Evolutionary conservation across 768 basidiomycete genomes (phyloP), one percentile per base, ranked within the genome.

Genomic region (Amanita phalloides): DNA sequence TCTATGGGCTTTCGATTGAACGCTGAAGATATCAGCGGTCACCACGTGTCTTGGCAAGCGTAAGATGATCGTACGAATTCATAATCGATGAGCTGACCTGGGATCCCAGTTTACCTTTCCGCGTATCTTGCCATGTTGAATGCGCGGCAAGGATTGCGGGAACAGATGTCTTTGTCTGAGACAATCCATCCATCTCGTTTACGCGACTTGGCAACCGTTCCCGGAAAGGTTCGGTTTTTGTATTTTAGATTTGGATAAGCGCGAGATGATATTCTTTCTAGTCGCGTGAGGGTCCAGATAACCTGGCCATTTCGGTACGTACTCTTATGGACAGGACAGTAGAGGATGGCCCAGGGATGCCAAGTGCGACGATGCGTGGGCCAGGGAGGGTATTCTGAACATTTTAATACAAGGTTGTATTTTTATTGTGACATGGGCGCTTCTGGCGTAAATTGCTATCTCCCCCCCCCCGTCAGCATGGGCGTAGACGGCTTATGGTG

Each of bases 51-150:
- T 79, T 32, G 8, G 8, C 30, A 30, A 30, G 30, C 9, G 30
- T 30, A 30, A 30, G 30, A 30, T 30, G 8, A 28, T 28, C 28
- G 7, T 3, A 30, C 7, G 2, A 7, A 9, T 30, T 30, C 8
- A 8, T 4, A 30, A 4, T 30, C 9, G 9, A 1, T 28, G 26
- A 28, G 26, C 26, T 28, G 26, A 28, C 10, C 17, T n/a, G 26
- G 30, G 37, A 14, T 54, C 35, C 47, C 4, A 81, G 77, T 81
- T 23, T 80, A 80, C 56, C 65, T 75, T 14, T 79, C 81, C 55
- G 75, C 78, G 6, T 78, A 78, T 57, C 68, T 82, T 6, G 77
- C 79, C 26, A 63, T 64, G 67, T 68, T 80, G 35, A 80, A 80
- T 51, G 72, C 74, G 11, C 68, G 77, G 0, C 62, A 67, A 41